Evolutionary conservation across 2,329 filamentous ascomycete genomes (phyloP), one percentile per base, ranked within the genome.

Genomic region (Bipolaris cookei): DNA sequence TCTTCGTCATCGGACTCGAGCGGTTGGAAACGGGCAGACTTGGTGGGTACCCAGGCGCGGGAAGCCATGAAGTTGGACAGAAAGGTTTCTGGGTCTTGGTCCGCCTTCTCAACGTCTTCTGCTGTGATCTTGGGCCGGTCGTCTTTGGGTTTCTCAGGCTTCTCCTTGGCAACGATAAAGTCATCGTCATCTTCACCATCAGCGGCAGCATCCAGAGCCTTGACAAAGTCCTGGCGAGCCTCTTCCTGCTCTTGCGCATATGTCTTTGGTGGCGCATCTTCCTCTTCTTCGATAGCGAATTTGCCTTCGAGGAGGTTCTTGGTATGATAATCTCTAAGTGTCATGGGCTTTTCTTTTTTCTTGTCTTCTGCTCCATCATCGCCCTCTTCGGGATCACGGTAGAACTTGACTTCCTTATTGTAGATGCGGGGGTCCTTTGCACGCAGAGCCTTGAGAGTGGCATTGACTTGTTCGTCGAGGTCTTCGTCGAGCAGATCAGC

Each of bases 41-140:
- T 86, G 8, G 85, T 84, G 0, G 90, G 86, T 6, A 94, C 85
- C 95, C 95, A 99, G 14, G 93, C 94, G 57, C 93, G 88, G 6
- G 93, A 85, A n/a, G 90, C 86, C 85, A 99, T 86, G 79, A 97
- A 99, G 76, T 97, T 97, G 52, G 91, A 94, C n/a, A 99, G 81
- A 75, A 92, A 99, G 0, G 86, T 89, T 71, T 98, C 94, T 0
- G 94, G 95, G 72, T 99, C 88, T 75, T 91, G 90, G 69, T 97
- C 90, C 35, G 95, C 92, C 56, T 86, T 84, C 45, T 86, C 82
- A 41, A 97, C 81, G 53, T 91, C 82, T 18, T 71, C 60, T 62
- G 83, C 82, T 8, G 78, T 79, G 55, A 83, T 77, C 56, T 71
- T 74, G 44, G 62, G 62, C 56, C 69, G 72, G 50, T 64, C 65